A percentile compares a stretch with the other conserved stretches of the same genome.
phyloP scores from a whole-genome alignment of 176 grass and related monocot species.

The Aegilops bicornis region DNA sequence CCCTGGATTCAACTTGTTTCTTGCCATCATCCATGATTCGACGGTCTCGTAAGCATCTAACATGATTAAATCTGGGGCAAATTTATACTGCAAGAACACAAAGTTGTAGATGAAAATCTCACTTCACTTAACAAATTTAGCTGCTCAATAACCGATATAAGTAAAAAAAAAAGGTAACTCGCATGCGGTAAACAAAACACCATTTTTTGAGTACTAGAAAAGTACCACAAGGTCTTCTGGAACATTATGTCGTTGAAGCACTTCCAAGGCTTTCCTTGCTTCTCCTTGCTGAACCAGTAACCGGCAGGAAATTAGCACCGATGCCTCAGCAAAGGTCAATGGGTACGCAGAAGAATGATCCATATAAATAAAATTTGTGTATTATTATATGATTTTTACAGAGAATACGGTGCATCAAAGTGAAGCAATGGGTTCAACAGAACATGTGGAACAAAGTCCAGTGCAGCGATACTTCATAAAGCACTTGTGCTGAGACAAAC shows the following conservation, averaged over 20 bases:
- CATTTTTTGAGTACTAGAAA: not conserved
- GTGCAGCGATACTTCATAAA: not conserved
- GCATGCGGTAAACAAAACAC: not conserved
- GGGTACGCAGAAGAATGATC: not conserved
- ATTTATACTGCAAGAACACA: conserved; percentile 86
- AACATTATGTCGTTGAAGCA: conserved; percentile 85
- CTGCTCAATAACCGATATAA: no score
- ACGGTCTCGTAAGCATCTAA: conserved; percentile 97
- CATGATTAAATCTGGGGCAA: conserved; percentile 95
- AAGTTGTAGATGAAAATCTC: not conserved
- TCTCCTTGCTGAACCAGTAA: conserved; percentile 86
- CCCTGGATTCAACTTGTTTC: conserved; percentile 91
- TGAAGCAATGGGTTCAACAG: conserved; percentile 18
- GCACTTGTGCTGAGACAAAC: not conserved
- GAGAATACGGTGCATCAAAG: not conserved
- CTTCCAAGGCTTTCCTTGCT: conserved; percentile 93
- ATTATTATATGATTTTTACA: not conserved
- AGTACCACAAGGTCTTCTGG: conserved; percentile 91
- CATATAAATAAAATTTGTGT: not conserved
- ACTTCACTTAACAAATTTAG: not conserved
- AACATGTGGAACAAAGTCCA: not conserved
- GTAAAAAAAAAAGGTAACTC: no score
- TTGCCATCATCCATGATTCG: conserved; percentile 96
- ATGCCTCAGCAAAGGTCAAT: not conserved
- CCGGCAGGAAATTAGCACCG: conserved; percentile 9